Percentiles rank a stretch among this genome's conserved stretches.
Conservation (phyloP, 352 stramenopile genomes). For the Hyphochytrium catenoides region DNA sequence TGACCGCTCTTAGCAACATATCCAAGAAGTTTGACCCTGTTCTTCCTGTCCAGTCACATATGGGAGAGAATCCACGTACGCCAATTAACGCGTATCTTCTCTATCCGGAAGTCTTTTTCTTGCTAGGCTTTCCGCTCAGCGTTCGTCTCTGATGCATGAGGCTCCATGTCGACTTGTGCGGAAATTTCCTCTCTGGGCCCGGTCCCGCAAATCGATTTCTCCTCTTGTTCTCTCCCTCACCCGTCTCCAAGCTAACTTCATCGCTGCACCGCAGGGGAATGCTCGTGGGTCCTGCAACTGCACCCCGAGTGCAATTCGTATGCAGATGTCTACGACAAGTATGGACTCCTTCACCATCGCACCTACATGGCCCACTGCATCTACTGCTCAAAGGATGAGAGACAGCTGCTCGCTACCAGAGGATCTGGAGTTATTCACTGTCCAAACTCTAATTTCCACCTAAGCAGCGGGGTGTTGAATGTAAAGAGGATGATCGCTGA, state of each 20-base stretch:
- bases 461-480: conserved; percentile 60
- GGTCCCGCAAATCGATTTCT: too few species aligned
- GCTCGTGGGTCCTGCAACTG: conserved; percentile 52
- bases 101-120: too few species aligned
- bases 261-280: too few species aligned
- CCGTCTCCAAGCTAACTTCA: too few species aligned
- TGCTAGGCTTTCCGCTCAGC: too few species aligned
- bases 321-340: conserved; percentile 41
- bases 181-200: too few species aligned
- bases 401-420: conserved; percentile 25
- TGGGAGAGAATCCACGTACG: conserved; percentile 70
- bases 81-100: too few species aligned
- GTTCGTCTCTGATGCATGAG: too few species aligned
- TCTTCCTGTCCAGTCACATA: conserved; percentile 66
- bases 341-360: conserved; percentile 60
- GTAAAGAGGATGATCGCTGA: conserved; percentile 36
- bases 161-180: too few species aligned
- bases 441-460: conserved; percentile 80
- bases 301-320: conserved; percentile 54
- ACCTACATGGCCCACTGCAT: conserved; percentile 86
- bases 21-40: conserved; percentile 38
- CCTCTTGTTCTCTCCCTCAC: too few species aligned
- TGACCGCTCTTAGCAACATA: conserved; percentile 45
- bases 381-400: conserved; percentile 46
- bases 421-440: conserved; percentile 73